Evolutionary conservation across 306 rosid genomes (phyloP).

Genomic region (Cucumis sativus): Cucumber_9930_V3 NC_026657.2:14487501-14488000

Average conservation of each 20-base stretch:
- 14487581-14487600: too few relatives aligned
- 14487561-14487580: too few relatives aligned
- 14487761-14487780: background rate
- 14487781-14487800: background rate
- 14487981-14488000: too few relatives aligned
- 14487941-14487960: background rate
- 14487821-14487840: slow-evolving; percentile 71
- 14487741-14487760: background rate
- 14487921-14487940: background rate
- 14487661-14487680: background rate
- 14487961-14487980: background rate
- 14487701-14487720: background rate
- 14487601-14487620: too few relatives aligned
- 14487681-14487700: background rate
- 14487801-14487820: slow-evolving; percentile 35
- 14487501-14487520: too few relatives aligned
- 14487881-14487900: slow-evolving; percentile 86
- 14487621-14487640: too few relatives aligned
- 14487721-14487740: background rate
- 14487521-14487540: too few relatives aligned
- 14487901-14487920: slow-evolving; percentile 78
- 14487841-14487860: slow-evolving; percentile 74
- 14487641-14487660: background rate
- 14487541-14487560: too few relatives aligned
- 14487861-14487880: slow-evolving; percentile 98